phyloP scores from a whole-genome alignment of 768 basidiomycete species.

The Sistotremastrum suecicum region DNA sequence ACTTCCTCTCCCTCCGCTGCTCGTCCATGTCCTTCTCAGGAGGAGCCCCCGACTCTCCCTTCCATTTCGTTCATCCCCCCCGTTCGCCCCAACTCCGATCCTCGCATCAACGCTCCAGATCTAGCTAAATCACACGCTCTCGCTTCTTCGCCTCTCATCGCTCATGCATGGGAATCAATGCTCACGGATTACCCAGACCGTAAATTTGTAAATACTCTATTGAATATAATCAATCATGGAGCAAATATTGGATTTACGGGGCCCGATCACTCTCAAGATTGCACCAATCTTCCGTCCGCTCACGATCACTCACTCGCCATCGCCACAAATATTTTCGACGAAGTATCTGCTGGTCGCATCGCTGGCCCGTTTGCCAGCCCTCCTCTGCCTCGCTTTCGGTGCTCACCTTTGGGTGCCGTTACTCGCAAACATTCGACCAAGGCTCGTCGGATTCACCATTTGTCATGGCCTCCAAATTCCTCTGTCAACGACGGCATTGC shows the following conservation, averaged over 20 bases:
- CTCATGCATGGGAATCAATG: slow-evolving; percentile 1
- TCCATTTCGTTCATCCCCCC: too few relatives aligned
- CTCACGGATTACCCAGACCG: slow-evolving; percentile 5
- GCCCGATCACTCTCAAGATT: slow-evolving; percentile 1
- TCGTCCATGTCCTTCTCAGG: neutral
- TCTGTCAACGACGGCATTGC: slow-evolving; percentile 16
- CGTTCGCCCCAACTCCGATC: slow-evolving; percentile 5
- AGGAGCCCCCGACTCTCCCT: neutral
- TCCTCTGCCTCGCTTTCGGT: slow-evolving; percentile 12
- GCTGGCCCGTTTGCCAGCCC: slow-evolving; percentile 9
- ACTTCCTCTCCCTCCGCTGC: neutral
- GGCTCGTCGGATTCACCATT: slow-evolving; percentile 9
- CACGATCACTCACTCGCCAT: slow-evolving; percentile 5
- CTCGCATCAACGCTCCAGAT: slow-evolving; percentile 5
- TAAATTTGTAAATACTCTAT: slow-evolving; percentile 2
- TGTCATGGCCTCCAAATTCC: slow-evolving; percentile 9
- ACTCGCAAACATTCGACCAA: slow-evolving; percentile 10
- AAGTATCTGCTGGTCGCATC: slow-evolving; percentile 5
- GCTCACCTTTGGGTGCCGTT: slow-evolving; percentile 10
- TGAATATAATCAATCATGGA: slow-evolving; percentile 5
- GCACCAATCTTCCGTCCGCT: slow-evolving; percentile 9
- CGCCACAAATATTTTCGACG: slow-evolving; percentile 5
- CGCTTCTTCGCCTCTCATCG: neutral
- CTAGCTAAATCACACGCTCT: too few relatives aligned
- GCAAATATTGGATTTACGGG: slow-evolving; percentile 5